phyloP scores from a whole-genome alignment of 1,284 basidiomycete species.

The Phenoliferia sp. region DNA sequence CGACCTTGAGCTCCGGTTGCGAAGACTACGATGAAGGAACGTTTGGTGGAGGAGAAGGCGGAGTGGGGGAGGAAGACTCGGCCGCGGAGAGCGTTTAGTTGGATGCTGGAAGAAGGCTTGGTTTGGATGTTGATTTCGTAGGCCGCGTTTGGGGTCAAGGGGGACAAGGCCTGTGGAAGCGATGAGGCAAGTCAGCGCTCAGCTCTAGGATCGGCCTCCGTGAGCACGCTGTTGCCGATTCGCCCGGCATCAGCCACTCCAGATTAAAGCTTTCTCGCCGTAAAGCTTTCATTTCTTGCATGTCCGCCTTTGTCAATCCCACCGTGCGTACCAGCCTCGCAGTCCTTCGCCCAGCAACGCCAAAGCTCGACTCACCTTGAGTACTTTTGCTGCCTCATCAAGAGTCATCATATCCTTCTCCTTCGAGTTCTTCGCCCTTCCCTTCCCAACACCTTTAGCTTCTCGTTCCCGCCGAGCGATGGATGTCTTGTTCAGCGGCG shows the following conservation, averaged over 20 bases:
- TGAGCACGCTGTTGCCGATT: not conserved
- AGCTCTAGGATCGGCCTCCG: not conserved
- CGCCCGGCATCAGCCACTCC: too few relatives aligned
- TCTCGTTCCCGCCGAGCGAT: slow-evolving; percentile 22
- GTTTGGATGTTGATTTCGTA: slow-evolving; percentile 78
- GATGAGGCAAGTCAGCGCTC: not conserved
- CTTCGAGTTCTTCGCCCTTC: not conserved
- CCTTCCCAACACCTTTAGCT: slow-evolving; percentile 15
- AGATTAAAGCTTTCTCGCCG: too few relatives aligned
- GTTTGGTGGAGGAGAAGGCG: slow-evolving; percentile 56
- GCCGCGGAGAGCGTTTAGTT: slow-evolving; percentile 67
- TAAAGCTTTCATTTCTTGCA: too few relatives aligned
- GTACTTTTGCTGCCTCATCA: slow-evolving; percentile 26
- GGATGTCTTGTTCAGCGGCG: slow-evolving; percentile 28
- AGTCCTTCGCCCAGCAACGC: not conserved
- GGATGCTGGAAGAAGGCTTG: slow-evolving; percentile 62
- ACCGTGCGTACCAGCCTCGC: not conserved
- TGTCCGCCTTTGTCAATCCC: not conserved
- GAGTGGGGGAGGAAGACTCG: slow-evolving; percentile 65
- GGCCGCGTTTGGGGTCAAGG: slow-evolving; percentile 47
- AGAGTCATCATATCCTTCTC: slow-evolving; percentile 18
- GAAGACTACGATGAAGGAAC: slow-evolving; percentile 78
- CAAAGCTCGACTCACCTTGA: slow-evolving; percentile 20
- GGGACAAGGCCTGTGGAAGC: slow-evolving; percentile 20
- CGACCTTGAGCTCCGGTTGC: slow-evolving; percentile 65